These are phyloP conservation scores for Tricholoma saponaceum DNA, from an alignment of 768 basidiomycete species.

Conservation along the genomic window DNA sequence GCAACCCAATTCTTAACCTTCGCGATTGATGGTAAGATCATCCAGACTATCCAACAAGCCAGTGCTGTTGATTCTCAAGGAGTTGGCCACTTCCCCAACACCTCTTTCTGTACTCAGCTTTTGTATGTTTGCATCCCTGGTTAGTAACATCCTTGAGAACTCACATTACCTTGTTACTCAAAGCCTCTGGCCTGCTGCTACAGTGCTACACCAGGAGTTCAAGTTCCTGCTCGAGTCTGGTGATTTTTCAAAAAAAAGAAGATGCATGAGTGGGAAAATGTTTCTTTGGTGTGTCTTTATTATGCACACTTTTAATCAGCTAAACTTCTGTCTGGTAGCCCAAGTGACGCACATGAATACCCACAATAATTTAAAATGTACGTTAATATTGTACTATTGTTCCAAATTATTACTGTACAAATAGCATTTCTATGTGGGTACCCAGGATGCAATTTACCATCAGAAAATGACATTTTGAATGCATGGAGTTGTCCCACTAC, in stretches of 20 bases:
- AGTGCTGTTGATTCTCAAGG: conserved; percentile 56
- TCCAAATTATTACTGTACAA: not conserved
- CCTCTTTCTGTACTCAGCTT: conserved; percentile 77
- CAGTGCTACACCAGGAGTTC: conserved; percentile 54
- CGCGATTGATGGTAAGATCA: conserved; percentile 64
- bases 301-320: not conserved
- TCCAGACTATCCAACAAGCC: conserved; percentile 62
- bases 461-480: conserved; percentile 74
- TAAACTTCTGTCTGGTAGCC: conserved; percentile 25
- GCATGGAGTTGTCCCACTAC: conserved; percentile 47
- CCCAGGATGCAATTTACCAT: conserved; percentile 68
- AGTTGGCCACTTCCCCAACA: conserved; percentile 63
- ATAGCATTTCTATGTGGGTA: conserved; percentile 53
- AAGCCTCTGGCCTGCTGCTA: conserved; percentile 84
- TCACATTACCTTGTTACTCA: not conserved
- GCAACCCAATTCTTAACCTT: conserved; percentile 67
- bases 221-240: too few species aligned
- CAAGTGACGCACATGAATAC: conserved; percentile 62
- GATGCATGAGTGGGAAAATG: conserved; percentile 46
- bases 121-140: conserved; percentile 43
- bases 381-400: conserved; percentile 14
- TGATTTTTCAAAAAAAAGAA: conserved; percentile 36
- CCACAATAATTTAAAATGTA: conserved; percentile 50
- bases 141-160: not conserved
- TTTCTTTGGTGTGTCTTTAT: conserved; percentile 40